A percentile compares a stretch with the other conserved stretches of the same genome.
These are phyloP conservation scores for Apostasia ramifera DNA, from an alignment of 106 monocot species.

Conservation along the genomic window DNA sequence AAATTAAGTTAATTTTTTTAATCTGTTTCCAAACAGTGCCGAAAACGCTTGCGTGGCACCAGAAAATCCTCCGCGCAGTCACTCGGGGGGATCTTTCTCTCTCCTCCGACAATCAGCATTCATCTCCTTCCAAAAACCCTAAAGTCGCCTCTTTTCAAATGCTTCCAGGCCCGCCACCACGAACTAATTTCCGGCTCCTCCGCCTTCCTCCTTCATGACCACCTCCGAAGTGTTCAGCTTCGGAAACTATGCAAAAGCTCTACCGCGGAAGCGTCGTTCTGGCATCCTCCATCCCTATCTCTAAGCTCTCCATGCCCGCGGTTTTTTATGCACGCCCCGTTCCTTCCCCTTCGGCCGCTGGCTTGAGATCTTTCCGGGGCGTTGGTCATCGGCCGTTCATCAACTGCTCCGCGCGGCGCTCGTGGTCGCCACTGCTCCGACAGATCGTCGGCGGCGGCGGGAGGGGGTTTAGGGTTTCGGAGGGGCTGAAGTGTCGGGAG, in stretches of 20 bases:
- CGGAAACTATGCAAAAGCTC: slow-evolving; percentile 32
- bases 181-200: neutral
- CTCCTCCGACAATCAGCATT: neutral
- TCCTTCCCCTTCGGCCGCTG: neutral
- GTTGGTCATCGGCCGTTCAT: neutral
- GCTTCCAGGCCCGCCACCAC: neutral
- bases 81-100: too few species aligned
- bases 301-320: neutral
- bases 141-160: neutral
- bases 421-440: slow-evolving; percentile 8
- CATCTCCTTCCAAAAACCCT: neutral
- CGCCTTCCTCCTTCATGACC: neutral
- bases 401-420: neutral
- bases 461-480: slow-evolving; percentile 13
- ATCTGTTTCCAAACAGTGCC: too few species aligned
- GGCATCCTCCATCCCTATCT: neutral
- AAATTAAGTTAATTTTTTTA: too few species aligned
- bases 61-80: too few species aligned
- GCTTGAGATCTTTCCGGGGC: slow-evolving; percentile 6
- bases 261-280: slow-evolving; percentile 10
- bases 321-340: neutral
- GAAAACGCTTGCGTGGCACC: too few species aligned
- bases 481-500: slow-evolving; percentile 12
- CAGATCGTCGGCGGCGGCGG: neutral
- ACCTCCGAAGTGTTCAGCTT: neutral